phyloP scores from a whole-genome alignment of 179 eudicot genomes.

The Monotropa hypopitys region DNA sequence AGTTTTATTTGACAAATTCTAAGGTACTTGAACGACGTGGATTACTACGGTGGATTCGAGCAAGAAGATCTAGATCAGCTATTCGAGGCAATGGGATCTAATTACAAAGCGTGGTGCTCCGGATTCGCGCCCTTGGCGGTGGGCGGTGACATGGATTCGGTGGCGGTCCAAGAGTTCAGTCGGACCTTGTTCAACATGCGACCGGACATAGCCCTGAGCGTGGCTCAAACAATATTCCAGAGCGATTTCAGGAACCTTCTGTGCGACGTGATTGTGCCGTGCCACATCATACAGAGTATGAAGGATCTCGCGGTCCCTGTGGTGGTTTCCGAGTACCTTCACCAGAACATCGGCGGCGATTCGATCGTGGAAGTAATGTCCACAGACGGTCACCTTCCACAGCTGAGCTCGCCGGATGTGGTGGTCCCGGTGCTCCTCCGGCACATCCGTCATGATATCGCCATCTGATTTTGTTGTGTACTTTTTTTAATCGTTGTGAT shows the following conservation, averaged over 20 bases:
- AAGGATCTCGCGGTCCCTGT: constrained; percentile 90
- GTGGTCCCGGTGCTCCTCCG: constrained; percentile 63
- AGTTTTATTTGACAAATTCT: neutral
- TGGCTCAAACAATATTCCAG: constrained; percentile 54
- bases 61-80: constrained; percentile 65
- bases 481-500: neutral
- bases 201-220: constrained; percentile 76
- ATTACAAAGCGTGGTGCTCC: constrained; percentile 74
- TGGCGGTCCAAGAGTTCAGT: constrained; percentile 82
- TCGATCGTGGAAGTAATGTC: constrained; percentile 82
- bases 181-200: constrained; percentile 85
- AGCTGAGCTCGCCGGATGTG: constrained; percentile 72
- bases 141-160: constrained; percentile 85
- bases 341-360: constrained; percentile 59
- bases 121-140: constrained; percentile 74
- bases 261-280: constrained; percentile 48
- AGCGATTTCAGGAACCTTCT: constrained; percentile 51
- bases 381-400: constrained; percentile 85
- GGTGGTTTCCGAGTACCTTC: constrained; percentile 76
- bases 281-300: constrained; percentile 75
- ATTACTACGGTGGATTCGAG: constrained; percentile 82
- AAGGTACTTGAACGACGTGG: constrained; percentile 70
- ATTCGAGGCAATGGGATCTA: constrained; percentile 59
- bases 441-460: constrained; percentile 58
- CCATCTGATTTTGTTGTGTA: neutral